phyloP scores from a whole-genome alignment of 2,329 filamentous ascomycete species.

The Sarocladiaceae sp. region DNA sequence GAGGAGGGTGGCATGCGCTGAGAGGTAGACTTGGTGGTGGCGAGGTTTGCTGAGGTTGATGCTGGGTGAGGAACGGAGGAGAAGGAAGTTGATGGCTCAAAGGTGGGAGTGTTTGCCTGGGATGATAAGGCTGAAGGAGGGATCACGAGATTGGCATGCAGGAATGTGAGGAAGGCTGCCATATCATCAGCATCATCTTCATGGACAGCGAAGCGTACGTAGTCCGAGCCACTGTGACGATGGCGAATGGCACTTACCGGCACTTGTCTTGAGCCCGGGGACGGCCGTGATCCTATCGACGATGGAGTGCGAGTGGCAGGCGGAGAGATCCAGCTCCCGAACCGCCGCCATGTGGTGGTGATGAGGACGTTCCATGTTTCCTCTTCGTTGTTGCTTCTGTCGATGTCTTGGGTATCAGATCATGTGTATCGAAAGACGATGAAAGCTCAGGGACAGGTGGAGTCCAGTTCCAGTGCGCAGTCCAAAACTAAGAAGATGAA shows the following conservation, averaged over 20 bases:
- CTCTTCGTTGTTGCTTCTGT: background rate
- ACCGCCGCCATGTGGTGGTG: constrained; percentile 26
- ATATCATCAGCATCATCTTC: background rate
- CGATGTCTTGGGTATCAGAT: background rate
- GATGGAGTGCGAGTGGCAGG: constrained; percentile 36
- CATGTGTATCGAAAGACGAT: background rate
- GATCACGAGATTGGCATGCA: constrained; percentile 73
- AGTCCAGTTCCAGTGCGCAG: background rate
- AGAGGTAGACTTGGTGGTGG: constrained; percentile 16
- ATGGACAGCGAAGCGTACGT: no score
- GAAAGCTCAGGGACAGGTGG: background rate
- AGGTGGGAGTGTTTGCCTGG: constrained; percentile 58
- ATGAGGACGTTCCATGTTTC: constrained; percentile 6
- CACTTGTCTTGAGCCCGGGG: constrained; percentile 49
- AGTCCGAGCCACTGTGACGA: constrained; percentile 15
- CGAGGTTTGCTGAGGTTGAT: constrained; percentile 53
- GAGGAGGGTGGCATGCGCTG: constrained; percentile 30
- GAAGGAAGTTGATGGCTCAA: constrained; percentile 30
- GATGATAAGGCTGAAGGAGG: constrained; percentile 55
- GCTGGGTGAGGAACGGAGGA: constrained; percentile 21
- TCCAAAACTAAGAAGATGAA: background rate
- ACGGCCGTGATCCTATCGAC: constrained; percentile 46
- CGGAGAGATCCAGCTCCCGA: constrained; percentile 39
- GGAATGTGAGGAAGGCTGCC: constrained; percentile 74
- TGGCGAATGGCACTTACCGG: constrained; percentile 38